Evolutionary conservation across 2,329 filamentous ascomycete genomes (phyloP).

Genomic region (Zasmidium angulare): DNA sequence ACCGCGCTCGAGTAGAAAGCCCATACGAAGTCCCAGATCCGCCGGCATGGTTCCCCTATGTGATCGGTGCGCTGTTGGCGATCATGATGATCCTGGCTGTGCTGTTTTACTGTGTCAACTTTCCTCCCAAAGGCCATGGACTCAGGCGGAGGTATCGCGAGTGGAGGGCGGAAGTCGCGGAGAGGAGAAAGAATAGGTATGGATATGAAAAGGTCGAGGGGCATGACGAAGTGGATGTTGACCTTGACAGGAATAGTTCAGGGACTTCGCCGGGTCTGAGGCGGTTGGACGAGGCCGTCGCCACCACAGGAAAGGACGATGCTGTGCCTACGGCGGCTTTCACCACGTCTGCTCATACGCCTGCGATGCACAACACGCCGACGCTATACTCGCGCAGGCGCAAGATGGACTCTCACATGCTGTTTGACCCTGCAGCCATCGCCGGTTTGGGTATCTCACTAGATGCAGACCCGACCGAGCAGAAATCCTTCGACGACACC

Average conservation of each 20-base stretch:
- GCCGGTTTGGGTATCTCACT: constrained; percentile 1
- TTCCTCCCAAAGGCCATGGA: constrained; percentile 15
- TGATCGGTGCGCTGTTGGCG: constrained; percentile 4
- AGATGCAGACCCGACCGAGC: neutral
- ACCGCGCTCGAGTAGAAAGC: neutral
- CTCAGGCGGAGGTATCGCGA: neutral
- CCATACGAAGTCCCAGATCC: constrained; percentile 8
- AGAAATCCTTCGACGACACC: neutral
- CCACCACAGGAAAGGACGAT: neutral
- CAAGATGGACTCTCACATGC: neutral
- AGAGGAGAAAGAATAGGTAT: neutral
- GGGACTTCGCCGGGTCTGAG: neutral
- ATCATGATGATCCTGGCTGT: constrained; percentile 17
- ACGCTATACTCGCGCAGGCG: neutral
- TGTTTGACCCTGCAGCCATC: neutral
- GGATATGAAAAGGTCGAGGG: neutral
- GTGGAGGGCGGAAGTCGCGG: neutral
- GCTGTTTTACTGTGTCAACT: constrained; percentile 25
- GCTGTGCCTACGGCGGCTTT: neutral
- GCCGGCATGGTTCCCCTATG: constrained; percentile 7
- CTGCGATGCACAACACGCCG: neutral
- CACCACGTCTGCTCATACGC: constrained; percentile 5
- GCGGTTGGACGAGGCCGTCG: neutral
- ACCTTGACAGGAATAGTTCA: neutral
- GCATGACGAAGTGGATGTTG: neutral